Evolutionary conservation across 331 rosid species (phyloP), one percentile per base, ranked within the genome.

Genomic region (Cydonia oblonga): DNA sequence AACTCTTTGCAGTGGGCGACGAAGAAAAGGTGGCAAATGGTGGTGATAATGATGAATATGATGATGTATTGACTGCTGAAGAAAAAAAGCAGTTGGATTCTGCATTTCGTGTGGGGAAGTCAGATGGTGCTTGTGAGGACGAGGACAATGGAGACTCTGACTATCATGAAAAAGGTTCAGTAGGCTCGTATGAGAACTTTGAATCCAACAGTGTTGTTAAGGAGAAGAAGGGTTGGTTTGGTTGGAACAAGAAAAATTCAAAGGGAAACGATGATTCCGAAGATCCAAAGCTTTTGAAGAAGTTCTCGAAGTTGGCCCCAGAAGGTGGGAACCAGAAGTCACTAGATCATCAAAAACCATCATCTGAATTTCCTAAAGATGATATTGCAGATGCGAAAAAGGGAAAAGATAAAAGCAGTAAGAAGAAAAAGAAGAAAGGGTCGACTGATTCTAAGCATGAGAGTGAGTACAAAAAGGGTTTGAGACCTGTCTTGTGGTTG

Each of bases 171-270:
- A 88, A 89, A 81, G 92, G 87, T 73, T 83, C 85, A 12, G 75
- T 67, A 46, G 85, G 83, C 68, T 68, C 84, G 62, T 53, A 71
- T 76, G 97, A 89, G 73, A 93, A 86, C 33, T 70, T 82, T 77
- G 97, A 91, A 65, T 74, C 86, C 74, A 91, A 89, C 78, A 91
- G 96, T 49, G 78, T 32, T 67, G 79, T 70, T 75, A 95, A 91
- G 85, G 99, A 95, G 76, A 95, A 89, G 86, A 95, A 95, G 86
- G 78, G 96, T 86, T 95, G 97, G 99, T 88, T 91, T 86, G 96
- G 90, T 80, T 89, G 97, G 98, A 93, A 91, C 76, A 93, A 91
- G 83, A 95, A 95, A 80, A 79, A 26, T 75, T 51, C 79, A 28
- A 93, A 91, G 86, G 81, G 81, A 52, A 82, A 81, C 65, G 97